These are phyloP conservation scores for Silene noctiflora DNA, from an alignment of 179 eudicot genomes.

Conservation along the genomic window DNA sequence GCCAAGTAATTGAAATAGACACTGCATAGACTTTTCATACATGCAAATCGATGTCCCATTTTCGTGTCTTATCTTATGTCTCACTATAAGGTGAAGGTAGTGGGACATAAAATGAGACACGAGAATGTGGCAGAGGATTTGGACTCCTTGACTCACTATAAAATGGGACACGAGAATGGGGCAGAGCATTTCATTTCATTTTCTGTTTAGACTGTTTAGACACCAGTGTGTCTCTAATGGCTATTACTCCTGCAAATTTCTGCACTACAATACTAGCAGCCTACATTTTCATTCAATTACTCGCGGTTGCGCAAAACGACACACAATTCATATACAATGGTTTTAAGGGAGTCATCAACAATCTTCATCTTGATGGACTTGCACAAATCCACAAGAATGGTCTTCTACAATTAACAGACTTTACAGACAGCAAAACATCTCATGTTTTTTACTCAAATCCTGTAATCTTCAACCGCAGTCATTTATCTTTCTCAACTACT, in stretches of 20 bases:
- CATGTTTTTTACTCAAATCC: slow-evolving; percentile 32
- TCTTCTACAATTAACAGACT: slow-evolving; percentile 9
- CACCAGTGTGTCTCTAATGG: background rate
- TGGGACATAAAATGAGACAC: too few relatives aligned
- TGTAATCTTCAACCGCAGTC: slow-evolving; percentile 14
- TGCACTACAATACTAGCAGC: background rate
- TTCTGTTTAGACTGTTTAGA: background rate
- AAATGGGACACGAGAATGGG: too few relatives aligned
- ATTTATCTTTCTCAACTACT: slow-evolving; percentile 32
- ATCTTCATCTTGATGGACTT: slow-evolving; percentile 15
- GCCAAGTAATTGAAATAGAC: too few relatives aligned
- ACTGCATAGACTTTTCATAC: too few relatives aligned
- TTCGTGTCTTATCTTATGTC: too few relatives aligned
- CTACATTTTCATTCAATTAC: background rate
- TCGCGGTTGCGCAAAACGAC: background rate
- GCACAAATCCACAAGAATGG: slow-evolving; percentile 12
- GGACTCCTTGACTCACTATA: too few relatives aligned
- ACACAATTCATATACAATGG: slow-evolving; percentile 15
- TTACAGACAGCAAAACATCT: slow-evolving; percentile 12
- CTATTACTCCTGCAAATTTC: background rate
- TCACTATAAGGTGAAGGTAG: too few relatives aligned
- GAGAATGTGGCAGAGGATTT: too few relatives aligned
- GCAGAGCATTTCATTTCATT: too few relatives aligned
- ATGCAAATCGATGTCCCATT: too few relatives aligned
- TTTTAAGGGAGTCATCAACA: background rate